Percentiles rank a stretch among this genome's conserved stretches.
Conservation (phyloP, 352 stramenopile genomes). For the Globisporangium spiculum region DNA sequence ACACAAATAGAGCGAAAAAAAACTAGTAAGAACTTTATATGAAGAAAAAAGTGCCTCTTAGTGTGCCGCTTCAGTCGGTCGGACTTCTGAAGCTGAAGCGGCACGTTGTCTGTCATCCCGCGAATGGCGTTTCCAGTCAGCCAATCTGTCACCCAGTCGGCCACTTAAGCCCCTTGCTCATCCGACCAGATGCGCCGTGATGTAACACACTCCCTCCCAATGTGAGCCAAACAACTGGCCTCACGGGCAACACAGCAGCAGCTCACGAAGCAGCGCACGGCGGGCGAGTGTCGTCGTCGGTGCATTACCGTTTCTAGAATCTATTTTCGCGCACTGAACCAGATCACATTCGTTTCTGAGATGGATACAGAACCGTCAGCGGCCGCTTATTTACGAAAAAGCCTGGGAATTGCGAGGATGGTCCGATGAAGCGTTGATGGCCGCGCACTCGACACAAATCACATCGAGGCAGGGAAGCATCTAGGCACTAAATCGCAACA, state of each 20-base stretch:
- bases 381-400: not conserved
- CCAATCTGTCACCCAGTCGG: not conserved
- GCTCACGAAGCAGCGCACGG: not conserved
- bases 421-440: not conserved
- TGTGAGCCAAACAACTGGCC: not conserved
- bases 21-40: too few relatives aligned
- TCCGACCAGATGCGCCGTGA: not conserved
- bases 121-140: slow-evolving; percentile 7
- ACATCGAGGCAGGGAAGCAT: too few relatives aligned
- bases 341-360: not conserved
- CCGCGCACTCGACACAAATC: too few relatives aligned
- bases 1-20: too few relatives aligned
- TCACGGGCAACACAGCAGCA: too few relatives aligned
- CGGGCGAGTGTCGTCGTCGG: not conserved
- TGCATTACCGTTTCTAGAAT: not conserved
- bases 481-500: too few relatives aligned
- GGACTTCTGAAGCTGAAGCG: slow-evolving; percentile 2
- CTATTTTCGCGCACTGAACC: not conserved
- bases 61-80: not conserved
- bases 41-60: not conserved
- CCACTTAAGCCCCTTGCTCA: not conserved
- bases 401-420: not conserved
- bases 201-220: not conserved
- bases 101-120: not conserved
- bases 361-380: not conserved